These are phyloP conservation scores for Euphrasia confusa DNA, from an alignment of 257 asterid species.

Conservation along the genomic window DNA sequence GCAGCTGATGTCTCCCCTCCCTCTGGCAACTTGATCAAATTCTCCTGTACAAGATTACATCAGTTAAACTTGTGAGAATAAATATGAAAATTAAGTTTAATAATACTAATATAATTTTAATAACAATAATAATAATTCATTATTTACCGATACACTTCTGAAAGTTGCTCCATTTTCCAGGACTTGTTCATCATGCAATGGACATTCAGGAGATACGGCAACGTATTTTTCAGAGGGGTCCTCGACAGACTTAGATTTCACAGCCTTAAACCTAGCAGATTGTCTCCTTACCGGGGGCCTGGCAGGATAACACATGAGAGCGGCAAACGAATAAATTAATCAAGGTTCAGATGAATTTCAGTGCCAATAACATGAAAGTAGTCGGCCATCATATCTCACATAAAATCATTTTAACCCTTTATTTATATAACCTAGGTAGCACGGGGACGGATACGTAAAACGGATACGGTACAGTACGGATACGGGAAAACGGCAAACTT, in stretches of 20 bases:
- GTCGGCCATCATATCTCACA: neutral
- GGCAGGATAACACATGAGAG: conserved; percentile 14
- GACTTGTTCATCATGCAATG: conserved; percentile 10
- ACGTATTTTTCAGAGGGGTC: conserved; percentile 22
- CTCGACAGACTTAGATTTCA: conserved; percentile 28
- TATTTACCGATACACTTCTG: conserved; percentile 11
- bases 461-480: too few species aligned
- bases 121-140: conserved; percentile 15
- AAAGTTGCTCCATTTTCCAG: conserved; percentile 23
- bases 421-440: too few species aligned
- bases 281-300: conserved; percentile 53
- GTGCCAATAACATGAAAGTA: neutral
- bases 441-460: too few species aligned
- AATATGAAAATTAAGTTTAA: neutral
- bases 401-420: neutral
- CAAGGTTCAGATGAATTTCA: neutral
- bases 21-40: conserved; percentile 24
- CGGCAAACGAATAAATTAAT: neutral
- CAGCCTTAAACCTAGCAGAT: conserved; percentile 48
- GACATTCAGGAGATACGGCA: neutral
- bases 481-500: too few species aligned
- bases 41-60: conserved; percentile 28
- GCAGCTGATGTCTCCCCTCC: conserved; percentile 23
- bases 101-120: neutral
- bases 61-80: neutral